phyloP scores from a whole-genome alignment of 176 grass and related monocot species.

The Dactylis glomerata region DNA sequence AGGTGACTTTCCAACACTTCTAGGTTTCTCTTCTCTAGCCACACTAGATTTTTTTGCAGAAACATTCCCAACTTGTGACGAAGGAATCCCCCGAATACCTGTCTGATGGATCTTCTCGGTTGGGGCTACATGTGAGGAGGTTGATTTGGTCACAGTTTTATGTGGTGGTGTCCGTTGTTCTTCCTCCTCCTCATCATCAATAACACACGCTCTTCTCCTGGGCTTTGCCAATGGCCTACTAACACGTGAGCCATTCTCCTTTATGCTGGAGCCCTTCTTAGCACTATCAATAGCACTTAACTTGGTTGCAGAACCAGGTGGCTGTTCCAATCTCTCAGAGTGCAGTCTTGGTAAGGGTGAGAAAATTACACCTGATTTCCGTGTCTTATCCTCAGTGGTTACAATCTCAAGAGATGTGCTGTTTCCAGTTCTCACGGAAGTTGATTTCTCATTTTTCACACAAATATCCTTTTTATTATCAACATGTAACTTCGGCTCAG shows the following conservation, averaged over 20 bases:
- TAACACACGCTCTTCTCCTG: conserved; percentile 58
- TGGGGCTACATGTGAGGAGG: conserved; percentile 27
- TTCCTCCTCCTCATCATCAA: conserved; percentile 71
- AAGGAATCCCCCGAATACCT: conserved; percentile 35
- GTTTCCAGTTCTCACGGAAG: conserved; percentile 22
- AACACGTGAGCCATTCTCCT: conserved; percentile 30
- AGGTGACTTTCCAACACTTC: conserved; percentile 41
- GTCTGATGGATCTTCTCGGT: conserved; percentile 38
- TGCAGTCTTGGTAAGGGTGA: conserved; percentile 34
- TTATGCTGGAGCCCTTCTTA: conserved; percentile 46
- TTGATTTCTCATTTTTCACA: conserved; percentile 43
- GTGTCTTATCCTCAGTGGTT: conserved; percentile 15
- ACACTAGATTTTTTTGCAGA: conserved; percentile 41
- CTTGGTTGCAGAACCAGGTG: conserved; percentile 32
- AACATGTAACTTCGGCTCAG: conserved; percentile 12
- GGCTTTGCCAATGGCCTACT: conserved; percentile 37
- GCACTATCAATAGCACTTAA: conserved; percentile 24
- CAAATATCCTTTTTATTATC: conserved; percentile 29
- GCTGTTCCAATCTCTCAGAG: conserved; percentile 29
- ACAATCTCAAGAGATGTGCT: conserved; percentile 25
- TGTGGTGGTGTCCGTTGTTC: conserved; percentile 64
- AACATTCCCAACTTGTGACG: conserved; percentile 35
- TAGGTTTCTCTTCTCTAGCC: conserved; percentile 56
- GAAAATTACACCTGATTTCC: conserved; percentile 16
- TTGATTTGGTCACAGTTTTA: conserved; percentile 51